Evolutionary conservation across 192 early-diverging fungal genomes (phyloP).

Genomic region (Mortierella antarctica): DNA sequence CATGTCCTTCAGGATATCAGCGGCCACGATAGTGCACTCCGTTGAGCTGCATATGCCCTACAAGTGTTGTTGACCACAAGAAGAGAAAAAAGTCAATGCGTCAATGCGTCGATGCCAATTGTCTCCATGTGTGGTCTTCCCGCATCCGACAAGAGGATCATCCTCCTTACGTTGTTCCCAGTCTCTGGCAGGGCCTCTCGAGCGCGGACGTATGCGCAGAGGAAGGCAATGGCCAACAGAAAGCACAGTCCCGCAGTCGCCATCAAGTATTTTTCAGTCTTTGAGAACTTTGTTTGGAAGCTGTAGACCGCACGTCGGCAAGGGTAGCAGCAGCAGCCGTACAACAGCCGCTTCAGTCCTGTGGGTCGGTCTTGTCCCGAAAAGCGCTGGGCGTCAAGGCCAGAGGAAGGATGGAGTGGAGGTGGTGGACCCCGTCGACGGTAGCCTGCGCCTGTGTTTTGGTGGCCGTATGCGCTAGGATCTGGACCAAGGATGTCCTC

Average conservation of each 20-base stretch:
- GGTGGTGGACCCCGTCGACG: slow-evolving; percentile 39
- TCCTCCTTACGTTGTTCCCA: slow-evolving; percentile 36
- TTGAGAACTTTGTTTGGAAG: slow-evolving; percentile 29
- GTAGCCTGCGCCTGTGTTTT: slow-evolving; percentile 45
- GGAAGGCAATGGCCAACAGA: slow-evolving; percentile 24
- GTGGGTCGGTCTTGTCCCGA: slow-evolving; percentile 46
- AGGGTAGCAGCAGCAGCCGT: slow-evolving; percentile 40
- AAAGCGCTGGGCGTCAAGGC: slow-evolving; percentile 46
- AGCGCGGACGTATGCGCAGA: slow-evolving; percentile 40
- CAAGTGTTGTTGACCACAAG: background rate
- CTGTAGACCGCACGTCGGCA: slow-evolving; percentile 3
- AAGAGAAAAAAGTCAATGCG: slow-evolving; percentile 10
- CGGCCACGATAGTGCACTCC: slow-evolving; percentile 66
- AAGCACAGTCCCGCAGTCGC: slow-evolving; percentile 9
- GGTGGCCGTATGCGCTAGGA: slow-evolving; percentile 41
- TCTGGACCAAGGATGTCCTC: slow-evolving; percentile 43
- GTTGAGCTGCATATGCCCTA: slow-evolving; percentile 62
- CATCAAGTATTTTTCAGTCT: slow-evolving; percentile 31
- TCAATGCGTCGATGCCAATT: background rate
- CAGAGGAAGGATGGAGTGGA: slow-evolving; percentile 6
- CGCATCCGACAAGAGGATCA: background rate
- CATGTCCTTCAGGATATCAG: slow-evolving; percentile 63
- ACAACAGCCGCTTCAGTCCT: slow-evolving; percentile 14
- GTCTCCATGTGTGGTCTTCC: background rate
- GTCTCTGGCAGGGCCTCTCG: slow-evolving; percentile 30